Evolutionary conservation across 495 filamentous ascomycete genomes (phyloP).

Genomic region (Mycothermus thermophilus): DNA sequence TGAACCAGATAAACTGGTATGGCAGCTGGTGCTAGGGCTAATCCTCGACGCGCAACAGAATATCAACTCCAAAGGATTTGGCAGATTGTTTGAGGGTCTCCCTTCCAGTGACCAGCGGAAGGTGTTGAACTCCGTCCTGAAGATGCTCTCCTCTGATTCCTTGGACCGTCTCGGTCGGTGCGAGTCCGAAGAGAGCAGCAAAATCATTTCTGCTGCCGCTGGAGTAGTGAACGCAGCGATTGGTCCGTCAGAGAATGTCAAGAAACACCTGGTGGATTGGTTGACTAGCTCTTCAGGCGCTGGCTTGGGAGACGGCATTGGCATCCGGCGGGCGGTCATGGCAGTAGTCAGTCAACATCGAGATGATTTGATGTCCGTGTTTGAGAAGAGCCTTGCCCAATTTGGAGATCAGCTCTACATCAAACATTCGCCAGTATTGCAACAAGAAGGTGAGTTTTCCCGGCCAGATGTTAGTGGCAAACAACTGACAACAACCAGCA

Average conservation of each 20-base stretch:
- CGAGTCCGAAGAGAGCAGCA: slow-evolving; percentile 18
- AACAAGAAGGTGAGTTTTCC: slow-evolving; percentile 62
- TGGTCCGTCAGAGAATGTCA: slow-evolving; percentile 20
- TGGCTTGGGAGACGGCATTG: slow-evolving; percentile 47
- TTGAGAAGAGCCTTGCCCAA: slow-evolving; percentile 52
- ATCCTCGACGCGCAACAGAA: slow-evolving; percentile 5
- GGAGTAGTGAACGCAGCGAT: slow-evolving; percentile 29
- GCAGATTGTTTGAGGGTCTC: slow-evolving; percentile 33
- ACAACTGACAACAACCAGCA: slow-evolving; percentile 33
- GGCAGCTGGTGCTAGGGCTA: not conserved
- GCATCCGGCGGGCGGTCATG: slow-evolving; percentile 52
- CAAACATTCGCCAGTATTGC: slow-evolving; percentile 62
- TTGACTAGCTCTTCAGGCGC: slow-evolving; percentile 48
- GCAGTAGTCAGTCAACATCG: slow-evolving; percentile 41
- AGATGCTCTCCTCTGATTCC: slow-evolving; percentile 42
- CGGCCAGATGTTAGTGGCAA: not conserved
- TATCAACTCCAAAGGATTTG: slow-evolving; percentile 18
- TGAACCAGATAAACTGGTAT: no score
- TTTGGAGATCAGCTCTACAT: slow-evolving; percentile 83
- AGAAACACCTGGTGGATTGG: slow-evolving; percentile 52
- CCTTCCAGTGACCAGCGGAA: slow-evolving; percentile 44
- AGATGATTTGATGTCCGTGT: slow-evolving; percentile 38
- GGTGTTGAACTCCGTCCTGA: slow-evolving; percentile 43
- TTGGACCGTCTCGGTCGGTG: slow-evolving; percentile 24
- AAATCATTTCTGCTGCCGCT: slow-evolving; percentile 35